Percentiles rank a stretch among this genome's conserved stretches.
Conservation (phyloP, 768 basidiomycete genomes). For the Pulveroboletus sp. region DNA sequence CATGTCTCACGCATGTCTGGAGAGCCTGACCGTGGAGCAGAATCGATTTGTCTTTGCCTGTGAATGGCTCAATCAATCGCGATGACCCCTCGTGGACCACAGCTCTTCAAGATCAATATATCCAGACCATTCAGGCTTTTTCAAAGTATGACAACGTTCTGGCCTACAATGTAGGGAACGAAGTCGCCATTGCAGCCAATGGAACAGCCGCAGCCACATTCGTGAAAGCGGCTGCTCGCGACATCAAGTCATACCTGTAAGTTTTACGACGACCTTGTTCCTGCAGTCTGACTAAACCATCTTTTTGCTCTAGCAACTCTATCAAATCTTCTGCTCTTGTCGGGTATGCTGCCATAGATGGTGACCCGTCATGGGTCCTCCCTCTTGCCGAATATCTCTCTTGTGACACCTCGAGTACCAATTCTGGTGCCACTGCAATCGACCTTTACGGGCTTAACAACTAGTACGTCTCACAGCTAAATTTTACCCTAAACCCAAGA, state of each 20-base stretch:
- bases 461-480: conserved; percentile 49
- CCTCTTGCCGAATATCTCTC: conserved; percentile 74
- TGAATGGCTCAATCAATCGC: conserved; percentile 83
- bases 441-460: conserved; percentile 87
- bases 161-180: conserved; percentile 89
- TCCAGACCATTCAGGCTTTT: conserved; percentile 73
- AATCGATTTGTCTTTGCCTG: conserved; percentile 79
- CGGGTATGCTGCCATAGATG: conserved; percentile 85
- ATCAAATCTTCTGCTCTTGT: conserved; percentile 64
- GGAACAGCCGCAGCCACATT: conserved; percentile 66
- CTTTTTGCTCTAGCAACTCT: conserved; percentile 42
- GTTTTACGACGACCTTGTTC: conserved; percentile 21
- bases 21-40: conserved; percentile 36
- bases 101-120: conserved; percentile 74
- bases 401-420: conserved; percentile 55
- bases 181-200: conserved; percentile 52
- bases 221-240: conserved; percentile 89
- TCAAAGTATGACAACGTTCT: conserved; percentile 85
- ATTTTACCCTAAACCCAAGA: not conserved
- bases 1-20: conserved; percentile 1
- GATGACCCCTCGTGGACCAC: conserved; percentile 71
- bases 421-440: conserved; percentile 59
- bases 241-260: conserved; percentile 79
- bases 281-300: not conserved
- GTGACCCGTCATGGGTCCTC: conserved; percentile 53